phyloP scores from a whole-genome alignment of 345 rosid genomes.

The Camelina sativa region DNA sequence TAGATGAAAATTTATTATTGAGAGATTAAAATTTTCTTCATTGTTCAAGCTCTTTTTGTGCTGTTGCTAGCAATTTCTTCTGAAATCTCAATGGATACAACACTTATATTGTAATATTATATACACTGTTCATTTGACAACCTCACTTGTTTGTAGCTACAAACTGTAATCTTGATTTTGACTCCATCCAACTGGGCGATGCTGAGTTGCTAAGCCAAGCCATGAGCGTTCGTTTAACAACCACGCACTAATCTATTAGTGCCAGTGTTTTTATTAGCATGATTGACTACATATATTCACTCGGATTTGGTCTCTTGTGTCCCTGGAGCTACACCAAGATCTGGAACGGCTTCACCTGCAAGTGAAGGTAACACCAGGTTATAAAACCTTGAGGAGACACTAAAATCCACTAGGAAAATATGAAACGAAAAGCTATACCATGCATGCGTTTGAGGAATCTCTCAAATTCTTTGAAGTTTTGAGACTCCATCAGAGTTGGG shows the following conservation, averaged over 20 bases:
- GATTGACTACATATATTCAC: conserved; percentile 3
- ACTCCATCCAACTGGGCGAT: conserved; percentile 3
- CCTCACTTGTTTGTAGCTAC: conserved; percentile 12
- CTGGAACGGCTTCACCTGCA: conserved; percentile 56
- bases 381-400: neutral
- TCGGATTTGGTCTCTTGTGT: conserved; percentile 30
- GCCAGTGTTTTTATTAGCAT: neutral
- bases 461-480: conserved; percentile 76
- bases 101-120: conserved; percentile 6
- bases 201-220: neutral
- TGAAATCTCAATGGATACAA: neutral
- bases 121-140: conserved; percentile 31
- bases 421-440: conserved; percentile 49
- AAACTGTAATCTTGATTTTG: neutral
- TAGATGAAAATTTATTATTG: conserved; percentile 34
- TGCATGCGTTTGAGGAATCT: conserved; percentile 92
- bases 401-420: neutral
- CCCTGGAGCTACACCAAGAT: conserved; percentile 44
- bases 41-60: conserved; percentile 13
- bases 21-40: neutral
- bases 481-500: conserved; percentile 58
- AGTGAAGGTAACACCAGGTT: conserved; percentile 20
- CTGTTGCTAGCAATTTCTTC: conserved; percentile 14
- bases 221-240: neutral
- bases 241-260: neutral